Evolutionary conservation across 768 basidiomycete species (phyloP).

Genomic region (Clavulina sp.): DNA sequence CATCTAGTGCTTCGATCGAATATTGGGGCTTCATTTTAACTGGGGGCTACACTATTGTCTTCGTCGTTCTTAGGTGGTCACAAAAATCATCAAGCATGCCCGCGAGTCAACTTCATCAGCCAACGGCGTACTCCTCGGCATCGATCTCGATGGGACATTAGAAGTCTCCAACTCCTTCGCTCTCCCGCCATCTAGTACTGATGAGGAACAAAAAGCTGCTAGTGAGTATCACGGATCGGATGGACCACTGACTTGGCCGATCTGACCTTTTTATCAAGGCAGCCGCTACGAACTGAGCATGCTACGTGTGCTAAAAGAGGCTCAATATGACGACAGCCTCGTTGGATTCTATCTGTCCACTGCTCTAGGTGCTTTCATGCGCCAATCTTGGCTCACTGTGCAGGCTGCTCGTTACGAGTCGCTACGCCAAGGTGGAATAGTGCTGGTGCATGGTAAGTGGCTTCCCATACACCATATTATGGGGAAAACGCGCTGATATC

Average conservation of each 20-base stretch:
- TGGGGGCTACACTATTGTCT: constrained; percentile 1
- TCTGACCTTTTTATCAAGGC: neutral
- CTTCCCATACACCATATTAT: constrained; percentile 10
- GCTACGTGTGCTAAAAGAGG: constrained; percentile 78
- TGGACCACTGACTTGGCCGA: neutral
- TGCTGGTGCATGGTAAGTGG: constrained; percentile 59
- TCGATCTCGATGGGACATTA: constrained; percentile 79
- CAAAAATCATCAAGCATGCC: constrained; percentile 87
- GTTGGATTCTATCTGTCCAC: constrained; percentile 92
- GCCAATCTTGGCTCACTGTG: constrained; percentile 60
- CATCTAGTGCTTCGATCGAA: constrained; percentile 2
- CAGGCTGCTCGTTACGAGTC: constrained; percentile 76
- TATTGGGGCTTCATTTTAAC: neutral
- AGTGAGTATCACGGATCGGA: constrained; percentile 15
- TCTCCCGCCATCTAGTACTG: constrained; percentile 49
- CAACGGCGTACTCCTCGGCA: constrained; percentile 72
- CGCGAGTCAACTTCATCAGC: constrained; percentile 61
- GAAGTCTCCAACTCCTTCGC: constrained; percentile 88
- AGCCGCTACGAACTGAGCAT: constrained; percentile 70
- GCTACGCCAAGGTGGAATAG: constrained; percentile 69
- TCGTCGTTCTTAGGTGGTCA: constrained; percentile 44
- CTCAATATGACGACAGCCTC: constrained; percentile 77
- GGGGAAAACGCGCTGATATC: constrained; percentile 2
- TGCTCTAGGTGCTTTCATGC: constrained; percentile 70
- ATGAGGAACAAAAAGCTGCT: constrained; percentile 71